phyloP scores from a whole-genome alignment of 2,329 filamentous ascomycete species.

The Aspergillus pseudotamarii region DNA sequence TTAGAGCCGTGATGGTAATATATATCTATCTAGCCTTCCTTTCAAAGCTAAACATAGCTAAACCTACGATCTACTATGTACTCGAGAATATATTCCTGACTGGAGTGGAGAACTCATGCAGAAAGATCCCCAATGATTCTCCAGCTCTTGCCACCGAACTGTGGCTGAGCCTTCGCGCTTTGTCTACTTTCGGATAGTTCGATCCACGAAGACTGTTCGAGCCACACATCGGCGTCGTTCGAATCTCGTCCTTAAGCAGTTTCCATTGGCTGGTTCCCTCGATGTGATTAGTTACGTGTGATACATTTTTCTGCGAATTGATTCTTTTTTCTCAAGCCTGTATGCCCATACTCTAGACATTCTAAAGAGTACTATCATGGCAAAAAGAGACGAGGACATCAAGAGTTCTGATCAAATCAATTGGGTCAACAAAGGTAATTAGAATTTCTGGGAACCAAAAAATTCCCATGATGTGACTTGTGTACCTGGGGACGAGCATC shows the following conservation, averaged over 20 bases:
- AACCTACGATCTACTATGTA: neutral
- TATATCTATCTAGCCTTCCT: neutral
- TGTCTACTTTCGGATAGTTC: neutral
- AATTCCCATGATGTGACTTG: neutral
- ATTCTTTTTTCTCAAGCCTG: neutral
- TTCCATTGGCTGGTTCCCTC: too few species aligned
- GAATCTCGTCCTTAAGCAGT: neutral
- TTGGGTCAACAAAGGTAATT: neutral
- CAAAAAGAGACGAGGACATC: neutral
- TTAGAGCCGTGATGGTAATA: neutral
- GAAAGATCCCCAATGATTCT: neutral
- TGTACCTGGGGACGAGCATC: neutral
- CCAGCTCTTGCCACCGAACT: neutral
- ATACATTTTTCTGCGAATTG: too few species aligned
- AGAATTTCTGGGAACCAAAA: neutral
- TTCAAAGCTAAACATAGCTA: neutral
- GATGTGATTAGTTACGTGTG: too few species aligned
- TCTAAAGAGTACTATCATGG: neutral
- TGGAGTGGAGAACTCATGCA: neutral
- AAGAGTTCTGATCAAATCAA: neutral
- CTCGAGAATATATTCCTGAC: neutral
- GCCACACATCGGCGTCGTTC: constrained; percentile 1
- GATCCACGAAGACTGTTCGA: neutral
- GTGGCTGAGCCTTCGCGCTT: neutral
- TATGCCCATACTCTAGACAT: neutral